These are phyloP conservation scores for Bacidia gigantensis DNA, from an alignment of 495 filamentous ascomycete genomes.

Conservation along the genomic window DNA sequence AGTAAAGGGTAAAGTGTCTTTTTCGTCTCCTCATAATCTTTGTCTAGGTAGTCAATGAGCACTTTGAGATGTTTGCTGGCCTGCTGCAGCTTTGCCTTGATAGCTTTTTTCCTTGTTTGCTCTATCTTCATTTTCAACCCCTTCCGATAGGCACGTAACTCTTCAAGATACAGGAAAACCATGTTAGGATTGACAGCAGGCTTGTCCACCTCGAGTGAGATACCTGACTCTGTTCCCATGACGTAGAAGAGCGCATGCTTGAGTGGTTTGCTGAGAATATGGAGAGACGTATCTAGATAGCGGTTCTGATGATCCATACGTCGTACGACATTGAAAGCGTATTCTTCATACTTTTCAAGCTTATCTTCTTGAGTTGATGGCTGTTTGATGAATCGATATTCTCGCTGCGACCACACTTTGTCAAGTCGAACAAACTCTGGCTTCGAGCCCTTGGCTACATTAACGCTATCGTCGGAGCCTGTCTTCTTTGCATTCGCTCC, in stretches of 20 bases:
- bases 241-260: constrained; percentile 60
- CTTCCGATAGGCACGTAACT: constrained; percentile 52
- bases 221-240: constrained; percentile 68
- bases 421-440: constrained; percentile 80
- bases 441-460: constrained; percentile 41
- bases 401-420: constrained; percentile 65
- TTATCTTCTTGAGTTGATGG: constrained; percentile 61
- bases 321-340: constrained; percentile 74
- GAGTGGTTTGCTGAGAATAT: constrained; percentile 74
- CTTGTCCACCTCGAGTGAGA: constrained; percentile 68
- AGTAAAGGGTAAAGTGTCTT: constrained; percentile 74
- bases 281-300: constrained; percentile 61
- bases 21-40: constrained; percentile 66
- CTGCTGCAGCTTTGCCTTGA: constrained; percentile 51
- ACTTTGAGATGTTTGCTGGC: constrained; percentile 55
- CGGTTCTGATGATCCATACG: constrained; percentile 84
- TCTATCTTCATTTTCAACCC: constrained; percentile 46
- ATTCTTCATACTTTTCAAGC: constrained; percentile 69
- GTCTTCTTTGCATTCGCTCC: neutral
- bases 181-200: constrained; percentile 73
- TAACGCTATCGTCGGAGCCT: neutral
- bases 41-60: constrained; percentile 66
- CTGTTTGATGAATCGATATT: constrained; percentile 71
- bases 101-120: constrained; percentile 48
- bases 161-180: constrained; percentile 78